A percentile compares a stretch with the other conserved stretches of the same genome.
These are phyloP conservation scores for Dalbergia cultrata DNA, from an alignment of 306 rosid species.

Conservation along the genomic window DNA sequence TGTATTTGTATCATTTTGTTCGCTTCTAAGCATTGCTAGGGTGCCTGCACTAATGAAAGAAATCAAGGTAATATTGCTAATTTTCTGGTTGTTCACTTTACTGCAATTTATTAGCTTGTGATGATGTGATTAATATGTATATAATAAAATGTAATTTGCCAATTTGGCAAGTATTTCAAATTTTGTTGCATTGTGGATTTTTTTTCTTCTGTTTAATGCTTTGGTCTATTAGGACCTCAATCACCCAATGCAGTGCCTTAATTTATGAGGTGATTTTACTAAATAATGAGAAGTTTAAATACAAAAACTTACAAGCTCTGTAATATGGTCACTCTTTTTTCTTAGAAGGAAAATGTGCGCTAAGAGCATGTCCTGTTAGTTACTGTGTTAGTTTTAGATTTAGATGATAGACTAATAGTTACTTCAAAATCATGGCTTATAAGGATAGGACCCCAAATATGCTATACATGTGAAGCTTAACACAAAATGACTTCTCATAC, in stretches of 20 bases:
- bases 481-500: too few species aligned
- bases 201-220: slow-evolving; percentile 1
- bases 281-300: not conserved
- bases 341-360: too few species aligned
- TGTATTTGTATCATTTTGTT: slow-evolving; percentile 83
- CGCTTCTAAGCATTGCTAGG: slow-evolving; percentile 95
- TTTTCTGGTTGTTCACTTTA: slow-evolving; percentile 8
- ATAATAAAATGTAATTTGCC: not conserved
- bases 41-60: slow-evolving; percentile 88
- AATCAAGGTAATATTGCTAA: slow-evolving; percentile 68
- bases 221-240: not conserved
- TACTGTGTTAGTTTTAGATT: too few species aligned
- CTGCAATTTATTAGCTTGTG: slow-evolving; percentile 16
- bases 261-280: slow-evolving; percentile 17
- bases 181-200: slow-evolving; percentile 9
- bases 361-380: too few species aligned
- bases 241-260: not conserved
- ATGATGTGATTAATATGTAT: slow-evolving; percentile 31
- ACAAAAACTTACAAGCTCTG: not conserved
- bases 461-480: too few species aligned
- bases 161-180: slow-evolving; percentile 12
- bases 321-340: not conserved
- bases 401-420: too few species aligned
- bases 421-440: too few species aligned
- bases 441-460: too few species aligned